phyloP scores from a whole-genome alignment of 495 filamentous ascomycete genomes.

The Jackrogersella multiformis region DNA sequence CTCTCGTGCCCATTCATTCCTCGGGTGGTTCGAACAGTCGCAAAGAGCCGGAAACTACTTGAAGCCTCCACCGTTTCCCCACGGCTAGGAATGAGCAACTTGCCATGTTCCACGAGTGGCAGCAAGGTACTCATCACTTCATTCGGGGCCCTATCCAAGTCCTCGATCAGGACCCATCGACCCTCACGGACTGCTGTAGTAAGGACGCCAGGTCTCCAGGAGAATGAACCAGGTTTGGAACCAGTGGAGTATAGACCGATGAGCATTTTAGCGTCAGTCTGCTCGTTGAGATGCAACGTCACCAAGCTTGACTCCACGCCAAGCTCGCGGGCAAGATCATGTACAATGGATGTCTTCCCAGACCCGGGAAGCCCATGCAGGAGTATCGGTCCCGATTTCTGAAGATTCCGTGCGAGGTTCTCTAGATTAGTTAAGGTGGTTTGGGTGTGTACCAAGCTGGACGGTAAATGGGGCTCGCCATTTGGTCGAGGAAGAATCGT shows the following conservation, averaged over 20 bases:
- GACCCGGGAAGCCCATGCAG: conserved; percentile 85
- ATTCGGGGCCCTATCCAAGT: conserved; percentile 93
- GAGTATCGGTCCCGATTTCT: conserved; percentile 73
- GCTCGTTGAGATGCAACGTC: conserved; percentile 94
- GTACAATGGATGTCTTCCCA: conserved; percentile 88
- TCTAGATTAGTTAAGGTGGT: conserved; percentile 77
- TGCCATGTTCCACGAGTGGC: conserved; percentile 86
- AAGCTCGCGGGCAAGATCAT: conserved; percentile 80
- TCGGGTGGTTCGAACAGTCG: conserved; percentile 81
- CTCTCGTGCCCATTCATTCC: conserved; percentile 76
- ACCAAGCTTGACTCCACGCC: conserved; percentile 80
- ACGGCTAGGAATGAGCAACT: conserved; percentile 85
- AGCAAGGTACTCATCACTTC: conserved; percentile 92
- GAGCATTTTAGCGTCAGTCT: conserved; percentile 94
- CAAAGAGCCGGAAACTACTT: conserved; percentile 86
- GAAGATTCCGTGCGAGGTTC: conserved; percentile 70
- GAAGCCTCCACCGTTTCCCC: conserved; percentile 85
- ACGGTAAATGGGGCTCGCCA: conserved; percentile 57
- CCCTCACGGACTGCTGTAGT: conserved; percentile 94
- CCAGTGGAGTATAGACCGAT: conserved; percentile 91
- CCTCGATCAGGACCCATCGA: conserved; percentile 95
- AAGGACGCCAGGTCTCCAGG: conserved; percentile 92
- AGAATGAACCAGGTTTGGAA: conserved; percentile 84
- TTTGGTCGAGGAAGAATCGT: conserved; percentile 73
- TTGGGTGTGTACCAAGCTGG: conserved; percentile 72